phyloP scores from a whole-genome alignment of 2,329 filamentous ascomycete genomes.

The Lachnellula occidentalis region DNA sequence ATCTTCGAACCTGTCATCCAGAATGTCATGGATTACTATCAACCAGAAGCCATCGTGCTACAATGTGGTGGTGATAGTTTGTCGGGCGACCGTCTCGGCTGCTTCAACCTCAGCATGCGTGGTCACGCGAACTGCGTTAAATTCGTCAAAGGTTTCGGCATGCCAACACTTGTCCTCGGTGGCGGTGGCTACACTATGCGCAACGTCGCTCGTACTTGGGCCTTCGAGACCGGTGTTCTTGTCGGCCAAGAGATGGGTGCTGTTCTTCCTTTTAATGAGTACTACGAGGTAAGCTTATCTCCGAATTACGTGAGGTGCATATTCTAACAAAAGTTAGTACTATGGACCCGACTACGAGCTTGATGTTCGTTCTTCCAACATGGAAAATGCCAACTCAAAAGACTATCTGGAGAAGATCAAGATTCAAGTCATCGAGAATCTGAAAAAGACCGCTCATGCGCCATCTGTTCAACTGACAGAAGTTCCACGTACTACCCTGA shows the following conservation, averaged over 20 bases:
- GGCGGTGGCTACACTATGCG: slow-evolving; percentile 96
- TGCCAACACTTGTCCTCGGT: slow-evolving; percentile 87
- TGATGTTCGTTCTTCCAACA: slow-evolving; percentile 81
- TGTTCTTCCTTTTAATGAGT: slow-evolving; percentile 92
- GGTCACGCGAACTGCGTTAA: slow-evolving; percentile 93
- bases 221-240: slow-evolving; percentile 87
- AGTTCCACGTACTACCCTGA: slow-evolving; percentile 56
- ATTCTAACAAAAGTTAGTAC: slow-evolving; percentile 50
- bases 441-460: slow-evolving; percentile 77
- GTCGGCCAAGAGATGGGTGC: slow-evolving; percentile 77
- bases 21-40: slow-evolving; percentile 80
- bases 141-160: slow-evolving; percentile 78
- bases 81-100: slow-evolving; percentile 87
- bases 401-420: slow-evolving; percentile 81
- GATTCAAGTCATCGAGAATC: slow-evolving; percentile 74
- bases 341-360: slow-evolving; percentile 88
- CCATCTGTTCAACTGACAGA: slow-evolving; percentile 92
- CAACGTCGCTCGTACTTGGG: slow-evolving; percentile 95
- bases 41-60: slow-evolving; percentile 85
- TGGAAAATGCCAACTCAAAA: slow-evolving; percentile 84
- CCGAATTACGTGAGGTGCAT: slow-evolving; percentile 35
- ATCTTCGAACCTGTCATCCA: slow-evolving; percentile 90
- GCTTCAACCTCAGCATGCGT: slow-evolving; percentile 96
- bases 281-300: slow-evolving; percentile 66
- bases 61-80: slow-evolving; percentile 95